phyloP scores from a whole-genome alignment of 352 stramenopile genomes.

The Phytophthora megakarya region DNA sequence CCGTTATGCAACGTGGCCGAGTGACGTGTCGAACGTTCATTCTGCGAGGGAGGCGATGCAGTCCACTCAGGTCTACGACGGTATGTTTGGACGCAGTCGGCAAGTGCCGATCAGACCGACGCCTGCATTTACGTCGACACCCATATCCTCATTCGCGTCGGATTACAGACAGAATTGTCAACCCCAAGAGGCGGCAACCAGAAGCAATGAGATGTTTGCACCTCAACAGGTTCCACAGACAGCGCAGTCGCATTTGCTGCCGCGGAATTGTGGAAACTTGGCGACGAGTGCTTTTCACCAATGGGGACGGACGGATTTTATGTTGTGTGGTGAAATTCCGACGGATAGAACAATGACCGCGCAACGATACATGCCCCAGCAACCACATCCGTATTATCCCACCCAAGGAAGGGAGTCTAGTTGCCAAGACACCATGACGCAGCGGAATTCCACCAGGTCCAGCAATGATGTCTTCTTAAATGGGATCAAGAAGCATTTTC shows the following conservation, averaged over 20 bases:
- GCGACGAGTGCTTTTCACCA: not conserved
- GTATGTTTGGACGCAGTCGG: not conserved
- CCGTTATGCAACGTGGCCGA: slow-evolving; percentile 2
- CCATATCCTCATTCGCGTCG: slow-evolving; percentile 2
- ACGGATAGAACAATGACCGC: slow-evolving; percentile 5
- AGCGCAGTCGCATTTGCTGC: slow-evolving; percentile 22
- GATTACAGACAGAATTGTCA: slow-evolving; percentile 2
- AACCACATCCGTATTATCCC: slow-evolving; percentile 19
- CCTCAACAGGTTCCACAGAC: slow-evolving; percentile 9
- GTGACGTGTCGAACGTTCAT: not conserved
- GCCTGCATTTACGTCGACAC: not conserved
- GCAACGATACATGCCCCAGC: slow-evolving; percentile 12
- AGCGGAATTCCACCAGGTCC: not conserved
- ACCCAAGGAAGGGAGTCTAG: not conserved
- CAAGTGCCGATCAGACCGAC: slow-evolving; percentile 5
- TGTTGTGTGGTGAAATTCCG: slow-evolving; percentile 6
- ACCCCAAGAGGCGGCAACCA: not conserved
- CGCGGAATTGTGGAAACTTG: slow-evolving; percentile 5
- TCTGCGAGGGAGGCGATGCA: not conserved
- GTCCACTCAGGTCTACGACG: slow-evolving; percentile 2
- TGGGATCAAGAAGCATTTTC: slow-evolving; percentile 16
- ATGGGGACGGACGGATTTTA: slow-evolving; percentile 11
- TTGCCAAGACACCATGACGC: not conserved
- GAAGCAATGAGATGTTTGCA: slow-evolving; percentile 18
- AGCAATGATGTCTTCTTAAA: slow-evolving; percentile 24